Evolutionary conservation across 2,329 filamentous ascomycete genomes (phyloP).

Genomic region (Calonectria naviculata): DNA sequence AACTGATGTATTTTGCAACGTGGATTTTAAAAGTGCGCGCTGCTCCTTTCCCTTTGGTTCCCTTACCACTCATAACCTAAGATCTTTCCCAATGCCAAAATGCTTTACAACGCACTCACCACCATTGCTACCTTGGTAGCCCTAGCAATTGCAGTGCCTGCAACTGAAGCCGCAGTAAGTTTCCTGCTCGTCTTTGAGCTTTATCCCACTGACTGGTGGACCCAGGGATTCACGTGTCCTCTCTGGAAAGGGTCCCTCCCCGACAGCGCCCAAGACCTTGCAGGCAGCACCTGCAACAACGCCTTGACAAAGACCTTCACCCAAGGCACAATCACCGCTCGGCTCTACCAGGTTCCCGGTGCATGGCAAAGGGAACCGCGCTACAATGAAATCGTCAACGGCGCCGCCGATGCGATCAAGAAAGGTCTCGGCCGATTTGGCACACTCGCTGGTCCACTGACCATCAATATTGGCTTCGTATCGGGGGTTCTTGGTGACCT

Average conservation of each 20-base stretch:
- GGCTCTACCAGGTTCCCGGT: constrained; percentile 26
- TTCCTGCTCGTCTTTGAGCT: not conserved
- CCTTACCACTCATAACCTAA: not conserved
- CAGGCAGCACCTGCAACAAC: constrained; percentile 14
- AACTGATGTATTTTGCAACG: too few species aligned
- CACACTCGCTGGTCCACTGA: constrained; percentile 13
- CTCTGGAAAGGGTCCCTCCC: constrained; percentile 23
- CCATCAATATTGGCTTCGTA: constrained; percentile 24
- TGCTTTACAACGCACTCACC: not conserved
- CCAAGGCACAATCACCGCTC: constrained; percentile 15
- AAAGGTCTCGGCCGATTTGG: constrained; percentile 16
- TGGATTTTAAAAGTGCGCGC: too few species aligned
- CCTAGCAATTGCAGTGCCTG: not conserved
- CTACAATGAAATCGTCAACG: constrained; percentile 25
- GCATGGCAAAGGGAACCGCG: constrained; percentile 12
- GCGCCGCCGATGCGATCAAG: constrained; percentile 20
- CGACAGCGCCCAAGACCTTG: constrained; percentile 19
- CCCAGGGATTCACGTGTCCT: constrained; percentile 17
- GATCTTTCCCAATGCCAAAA: not conserved
- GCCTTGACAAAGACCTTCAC: constrained; percentile 6
- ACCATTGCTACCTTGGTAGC: not conserved
- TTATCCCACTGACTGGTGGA: not conserved
- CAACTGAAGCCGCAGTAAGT: too few species aligned
- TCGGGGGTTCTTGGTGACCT: constrained; percentile 21
- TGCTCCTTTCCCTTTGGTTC: too few species aligned